Evolutionary conservation across 176 grass and related monocot species (phyloP).

Genomic region (Paspalum vaginatum): DNA sequence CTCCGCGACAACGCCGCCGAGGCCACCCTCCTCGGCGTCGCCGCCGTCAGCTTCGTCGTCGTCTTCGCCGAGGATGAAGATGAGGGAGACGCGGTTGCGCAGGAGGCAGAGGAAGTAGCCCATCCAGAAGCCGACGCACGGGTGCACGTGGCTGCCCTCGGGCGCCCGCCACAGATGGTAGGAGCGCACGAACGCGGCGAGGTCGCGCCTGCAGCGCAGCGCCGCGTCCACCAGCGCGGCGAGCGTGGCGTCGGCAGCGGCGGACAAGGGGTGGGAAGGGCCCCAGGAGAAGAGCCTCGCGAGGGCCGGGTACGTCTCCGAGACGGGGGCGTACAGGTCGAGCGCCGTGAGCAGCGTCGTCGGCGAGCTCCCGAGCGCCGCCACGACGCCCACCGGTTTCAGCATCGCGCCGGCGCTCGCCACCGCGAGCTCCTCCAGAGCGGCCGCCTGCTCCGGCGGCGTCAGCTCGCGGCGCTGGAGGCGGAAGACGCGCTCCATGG

Average conservation of each 20-base stretch:
- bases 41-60: neutral
- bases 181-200: neutral
- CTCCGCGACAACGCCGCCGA: constrained; percentile 10
- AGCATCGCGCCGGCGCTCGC: constrained; percentile 31
- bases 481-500: constrained; percentile 41
- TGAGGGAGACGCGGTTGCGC: constrained; percentile 37
- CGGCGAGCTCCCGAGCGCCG: constrained; percentile 21
- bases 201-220: constrained; percentile 18
- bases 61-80: neutral
- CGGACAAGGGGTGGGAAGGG: constrained; percentile 12
- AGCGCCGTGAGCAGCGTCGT: constrained; percentile 47
- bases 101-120: constrained; percentile 45
- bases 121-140: constrained; percentile 48
- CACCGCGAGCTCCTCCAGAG: constrained; percentile 23
- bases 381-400: neutral
- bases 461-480: constrained; percentile 9
- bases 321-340: constrained; percentile 36
- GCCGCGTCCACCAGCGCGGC: constrained; percentile 25
- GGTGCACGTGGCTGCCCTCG: constrained; percentile 45
- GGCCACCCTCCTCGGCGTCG: neutral
- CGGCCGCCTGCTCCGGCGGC: constrained; percentile 2
- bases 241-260: constrained; percentile 19
- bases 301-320: constrained; percentile 38
- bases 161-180: constrained; percentile 43
- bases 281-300: constrained; percentile 39